A percentile compares a stretch with the other conserved stretches of the same genome.
These are phyloP conservation scores for Biscogniauxia mediterranea DNA, from an alignment of 2,329 filamentous ascomycete species.

Conservation along the genomic window DNA sequence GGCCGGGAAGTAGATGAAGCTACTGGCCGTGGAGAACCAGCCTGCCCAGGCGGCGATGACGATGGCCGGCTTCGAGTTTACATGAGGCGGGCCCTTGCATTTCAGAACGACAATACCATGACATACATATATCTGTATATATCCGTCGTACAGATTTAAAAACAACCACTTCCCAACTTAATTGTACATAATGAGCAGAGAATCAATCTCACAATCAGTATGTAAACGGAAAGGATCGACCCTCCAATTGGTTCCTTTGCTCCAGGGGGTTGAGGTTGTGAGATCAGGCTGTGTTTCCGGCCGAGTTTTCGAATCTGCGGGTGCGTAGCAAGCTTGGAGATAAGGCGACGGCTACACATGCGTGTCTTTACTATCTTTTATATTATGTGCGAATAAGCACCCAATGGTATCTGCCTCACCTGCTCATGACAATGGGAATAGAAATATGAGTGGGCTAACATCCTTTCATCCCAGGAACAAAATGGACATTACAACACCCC, in stretches of 20 bases:
- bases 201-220: not conserved
- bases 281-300: too few relatives aligned
- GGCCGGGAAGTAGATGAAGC: slow-evolving; percentile 29
- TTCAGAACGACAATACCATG: too few relatives aligned
- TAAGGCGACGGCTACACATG: too few relatives aligned
- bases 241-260: not conserved
- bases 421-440: not conserved
- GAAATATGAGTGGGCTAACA: not conserved
- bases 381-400: too few relatives aligned
- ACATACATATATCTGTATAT: too few relatives aligned
- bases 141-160: too few relatives aligned
- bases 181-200: too few relatives aligned
- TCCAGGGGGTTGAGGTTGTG: not conserved
- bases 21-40: slow-evolving; percentile 26
- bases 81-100: too few relatives aligned
- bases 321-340: too few relatives aligned
- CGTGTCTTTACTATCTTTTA: too few relatives aligned
- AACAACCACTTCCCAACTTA: too few relatives aligned
- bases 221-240: not conserved
- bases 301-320: too few relatives aligned
- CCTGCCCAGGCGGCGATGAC: slow-evolving; percentile 18
- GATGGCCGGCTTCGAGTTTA: not conserved
- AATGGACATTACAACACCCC: not conserved
- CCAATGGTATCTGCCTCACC: not conserved
- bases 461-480: not conserved